Percentiles rank a stretch among this genome's conserved stretches.
These are phyloP conservation scores for Lathyrus sativus DNA, from an alignment of 306 rosid genomes.

Conservation along the genomic window DNA sequence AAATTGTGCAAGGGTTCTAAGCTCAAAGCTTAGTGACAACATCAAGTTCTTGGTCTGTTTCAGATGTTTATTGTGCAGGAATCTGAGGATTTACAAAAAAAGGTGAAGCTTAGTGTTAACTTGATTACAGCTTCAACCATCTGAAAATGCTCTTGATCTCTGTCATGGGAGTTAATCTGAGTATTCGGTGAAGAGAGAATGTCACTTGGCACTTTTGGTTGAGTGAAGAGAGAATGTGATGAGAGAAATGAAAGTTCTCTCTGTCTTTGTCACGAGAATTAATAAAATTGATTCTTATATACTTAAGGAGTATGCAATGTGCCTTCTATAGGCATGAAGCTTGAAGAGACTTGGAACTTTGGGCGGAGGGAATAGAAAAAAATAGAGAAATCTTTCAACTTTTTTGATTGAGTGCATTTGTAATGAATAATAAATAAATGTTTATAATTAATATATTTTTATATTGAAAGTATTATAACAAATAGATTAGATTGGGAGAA, in stretches of 20 bases:
- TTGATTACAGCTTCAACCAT: neutral
- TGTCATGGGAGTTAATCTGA: too few species aligned
- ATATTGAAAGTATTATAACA: too few species aligned
- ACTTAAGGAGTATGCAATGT: neutral
- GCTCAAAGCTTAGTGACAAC: neutral
- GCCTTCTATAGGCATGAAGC: constrained; percentile 8
- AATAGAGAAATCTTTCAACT: too few species aligned
- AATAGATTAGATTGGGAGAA: too few species aligned
- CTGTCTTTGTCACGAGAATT: neutral
- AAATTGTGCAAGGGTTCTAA: neutral
- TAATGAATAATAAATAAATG: too few species aligned
- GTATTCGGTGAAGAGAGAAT: neutral
- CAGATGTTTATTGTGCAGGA: neutral
- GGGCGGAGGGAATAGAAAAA: too few species aligned
- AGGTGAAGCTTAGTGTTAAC: neutral
- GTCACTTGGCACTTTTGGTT: neutral
- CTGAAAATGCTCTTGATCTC: neutral
- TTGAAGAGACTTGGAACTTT: neutral
- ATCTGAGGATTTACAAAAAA: neutral
- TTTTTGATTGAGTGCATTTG: too few species aligned
- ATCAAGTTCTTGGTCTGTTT: neutral
- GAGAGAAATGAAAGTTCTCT: neutral
- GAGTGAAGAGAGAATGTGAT: neutral
- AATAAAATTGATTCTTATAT: neutral
- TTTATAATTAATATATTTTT: too few species aligned